phyloP scores from a whole-genome alignment of 2,329 filamentous ascomycete species.

The Triangularia verruculosa region DNA sequence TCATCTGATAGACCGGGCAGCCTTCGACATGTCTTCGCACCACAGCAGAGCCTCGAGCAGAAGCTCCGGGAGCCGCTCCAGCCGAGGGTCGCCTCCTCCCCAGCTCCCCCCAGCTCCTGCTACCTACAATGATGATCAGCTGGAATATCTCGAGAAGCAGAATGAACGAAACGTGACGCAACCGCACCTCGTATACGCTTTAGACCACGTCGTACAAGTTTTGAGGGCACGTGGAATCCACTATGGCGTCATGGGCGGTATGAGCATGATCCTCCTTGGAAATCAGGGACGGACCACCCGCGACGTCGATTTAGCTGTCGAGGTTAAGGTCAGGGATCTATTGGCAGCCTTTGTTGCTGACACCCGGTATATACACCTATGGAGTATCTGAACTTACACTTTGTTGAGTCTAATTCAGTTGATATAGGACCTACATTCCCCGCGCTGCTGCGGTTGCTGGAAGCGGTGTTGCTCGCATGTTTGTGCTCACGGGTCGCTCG shows the following conservation, averaged over 20 bases:
- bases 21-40: no score
- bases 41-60: not conserved
- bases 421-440: not conserved
- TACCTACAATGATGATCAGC: not conserved
- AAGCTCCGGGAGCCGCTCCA: not conserved
- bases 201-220: not conserved
- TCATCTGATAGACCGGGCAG: no score
- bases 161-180: not conserved
- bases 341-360: not conserved
- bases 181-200: not conserved
- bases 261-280: slow-evolving; percentile 1
- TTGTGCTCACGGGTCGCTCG: not conserved
- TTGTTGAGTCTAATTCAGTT: not conserved
- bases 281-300: not conserved
- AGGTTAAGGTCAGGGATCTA: not conserved
- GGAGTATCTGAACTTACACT: not conserved
- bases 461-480: not conserved
- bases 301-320: not conserved
- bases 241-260: slow-evolving; percentile 1
- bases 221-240: not conserved
- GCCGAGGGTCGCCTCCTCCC: not conserved
- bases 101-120: not conserved
- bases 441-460: not conserved
- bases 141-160: not conserved
- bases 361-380: not conserved